Evolutionary conservation across 2,329 filamentous ascomycete species (phyloP).

Genomic region (Fusarium subtropicale): DNA sequence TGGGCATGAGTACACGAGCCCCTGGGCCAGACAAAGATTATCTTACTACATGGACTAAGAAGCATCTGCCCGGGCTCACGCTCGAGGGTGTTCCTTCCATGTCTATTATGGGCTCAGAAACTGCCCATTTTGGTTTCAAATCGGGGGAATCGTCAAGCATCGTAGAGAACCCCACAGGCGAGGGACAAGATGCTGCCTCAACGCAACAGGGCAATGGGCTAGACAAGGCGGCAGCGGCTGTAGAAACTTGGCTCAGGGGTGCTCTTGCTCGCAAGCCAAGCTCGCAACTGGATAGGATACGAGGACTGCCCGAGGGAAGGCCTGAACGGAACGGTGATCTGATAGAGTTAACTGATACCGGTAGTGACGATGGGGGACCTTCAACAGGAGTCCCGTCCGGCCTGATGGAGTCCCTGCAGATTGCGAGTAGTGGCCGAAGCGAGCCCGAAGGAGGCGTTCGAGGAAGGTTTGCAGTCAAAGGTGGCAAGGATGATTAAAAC

Average conservation of each 20-base stretch:
- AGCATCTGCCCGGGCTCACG: constrained; percentile 83
- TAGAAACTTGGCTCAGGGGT: constrained; percentile 91
- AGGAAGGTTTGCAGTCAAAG: constrained; percentile 56
- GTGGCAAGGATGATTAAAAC: constrained; percentile 39
- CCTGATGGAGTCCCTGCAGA: constrained; percentile 49
- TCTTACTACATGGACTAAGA: constrained; percentile 84
- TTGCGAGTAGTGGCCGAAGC: constrained; percentile 53
- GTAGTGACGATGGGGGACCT: constrained; percentile 64
- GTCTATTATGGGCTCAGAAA: constrained; percentile 72
- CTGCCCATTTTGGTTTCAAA: constrained; percentile 67
- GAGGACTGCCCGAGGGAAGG: constrained; percentile 53
- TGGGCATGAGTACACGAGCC: constrained; percentile 75
- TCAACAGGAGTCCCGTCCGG: constrained; percentile 41
- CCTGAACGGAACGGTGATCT: constrained; percentile 65
- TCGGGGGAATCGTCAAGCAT: constrained; percentile 55
- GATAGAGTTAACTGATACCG: constrained; percentile 76
- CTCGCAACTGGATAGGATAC: constrained; percentile 60
- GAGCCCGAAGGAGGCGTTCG: constrained; percentile 54
- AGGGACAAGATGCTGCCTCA: constrained; percentile 58
- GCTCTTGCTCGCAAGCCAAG: constrained; percentile 74
- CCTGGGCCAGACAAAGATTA: constrained; percentile 87
- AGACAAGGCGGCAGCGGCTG: constrained; percentile 85
- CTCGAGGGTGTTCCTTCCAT: constrained; percentile 76
- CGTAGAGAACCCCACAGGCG: constrained; percentile 64
- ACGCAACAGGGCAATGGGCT: constrained; percentile 67